Conservation (phyloP, 2,329 filamentous ascomycete genomes). For the Dendryphion nanum region DNA sequence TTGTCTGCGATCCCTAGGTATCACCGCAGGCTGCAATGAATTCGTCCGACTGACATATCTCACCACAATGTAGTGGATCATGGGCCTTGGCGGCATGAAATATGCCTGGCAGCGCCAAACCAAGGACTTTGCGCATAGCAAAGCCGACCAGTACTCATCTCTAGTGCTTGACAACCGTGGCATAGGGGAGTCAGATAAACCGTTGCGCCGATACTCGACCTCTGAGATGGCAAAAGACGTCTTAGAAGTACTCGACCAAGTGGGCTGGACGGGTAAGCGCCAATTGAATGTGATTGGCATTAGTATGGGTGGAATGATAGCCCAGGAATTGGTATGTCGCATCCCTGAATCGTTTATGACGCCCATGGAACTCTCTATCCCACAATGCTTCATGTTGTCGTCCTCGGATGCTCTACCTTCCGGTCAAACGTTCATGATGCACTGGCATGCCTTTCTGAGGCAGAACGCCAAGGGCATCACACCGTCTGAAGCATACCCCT, state of each 20-base stretch:
- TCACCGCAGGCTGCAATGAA: no score
- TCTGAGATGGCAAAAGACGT: slow-evolving; percentile 80
- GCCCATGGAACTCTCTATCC: neutral
- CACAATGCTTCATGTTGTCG: slow-evolving; percentile 13
- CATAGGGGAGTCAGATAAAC: slow-evolving; percentile 77
- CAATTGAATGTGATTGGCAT: slow-evolving; percentile 71
- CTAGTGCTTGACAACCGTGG: slow-evolving; percentile 83
- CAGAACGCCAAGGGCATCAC: slow-evolving; percentile 9
- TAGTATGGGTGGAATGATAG: slow-evolving; percentile 89
- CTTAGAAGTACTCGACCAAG: slow-evolving; percentile 65
- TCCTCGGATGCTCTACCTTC: slow-evolving; percentile 25
- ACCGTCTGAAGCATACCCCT: slow-evolving; percentile 12
- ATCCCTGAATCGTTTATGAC: slow-evolving; percentile 3
- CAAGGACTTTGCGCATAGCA: slow-evolving; percentile 74
- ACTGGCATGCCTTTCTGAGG: slow-evolving; percentile 10
- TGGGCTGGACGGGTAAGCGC: slow-evolving; percentile 65
- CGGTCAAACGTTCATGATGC: slow-evolving; percentile 10
- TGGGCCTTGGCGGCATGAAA: slow-evolving; percentile 71
- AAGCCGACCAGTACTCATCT: slow-evolving; percentile 66
- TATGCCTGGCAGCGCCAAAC: slow-evolving; percentile 81
- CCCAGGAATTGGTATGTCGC: slow-evolving; percentile 67
- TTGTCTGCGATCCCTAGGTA: no score
- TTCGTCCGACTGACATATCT: no score
- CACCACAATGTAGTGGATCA: slow-evolving; percentile 56
- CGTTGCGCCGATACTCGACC: slow-evolving; percentile 74